A percentile compares a stretch with the other conserved stretches of the same genome.
Evolutionary conservation across 192 early-diverging fungal species (phyloP).

Genomic region (Coemansia sp.): DNA sequence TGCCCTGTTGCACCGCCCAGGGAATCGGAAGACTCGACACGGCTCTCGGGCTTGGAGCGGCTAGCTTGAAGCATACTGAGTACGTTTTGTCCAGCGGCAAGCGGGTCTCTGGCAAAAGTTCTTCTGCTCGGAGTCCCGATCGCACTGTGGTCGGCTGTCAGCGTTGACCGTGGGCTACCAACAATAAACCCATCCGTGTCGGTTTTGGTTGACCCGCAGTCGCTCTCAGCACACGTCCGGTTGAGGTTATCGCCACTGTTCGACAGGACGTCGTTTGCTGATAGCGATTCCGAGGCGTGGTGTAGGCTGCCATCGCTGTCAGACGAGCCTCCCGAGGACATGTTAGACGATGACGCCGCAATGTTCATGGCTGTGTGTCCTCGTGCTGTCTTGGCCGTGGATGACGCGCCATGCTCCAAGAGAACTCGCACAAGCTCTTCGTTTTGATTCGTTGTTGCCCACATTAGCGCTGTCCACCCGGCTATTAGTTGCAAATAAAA

Average conservation of each 20-base stretch:
- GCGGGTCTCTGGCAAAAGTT: constrained; percentile 25
- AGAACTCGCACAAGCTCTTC: constrained; percentile 71
- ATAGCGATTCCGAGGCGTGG: constrained; percentile 28
- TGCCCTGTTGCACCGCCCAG: neutral
- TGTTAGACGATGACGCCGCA: constrained; percentile 49
- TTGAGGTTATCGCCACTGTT: constrained; percentile 16
- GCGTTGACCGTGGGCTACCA: constrained; percentile 38
- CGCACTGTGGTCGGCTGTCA: constrained; percentile 28
- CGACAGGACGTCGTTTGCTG: constrained; percentile 14
- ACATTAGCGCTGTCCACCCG: constrained; percentile 90
- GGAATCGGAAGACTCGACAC: constrained; percentile 5
- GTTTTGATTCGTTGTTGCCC: constrained; percentile 86
- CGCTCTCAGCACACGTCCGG: constrained; percentile 9
- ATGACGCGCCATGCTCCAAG: constrained; percentile 77
- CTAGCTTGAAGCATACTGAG: constrained; percentile 56
- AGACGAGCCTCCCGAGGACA: constrained; percentile 36
- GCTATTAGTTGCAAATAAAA: constrained; percentile 35
- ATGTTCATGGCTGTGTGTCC: constrained; percentile 79
- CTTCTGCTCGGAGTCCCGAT: constrained; percentile 31
- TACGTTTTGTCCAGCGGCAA: constrained; percentile 49
- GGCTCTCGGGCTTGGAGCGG: constrained; percentile 18
- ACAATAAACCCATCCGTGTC: constrained; percentile 23
- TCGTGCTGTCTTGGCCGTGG: constrained; percentile 65
- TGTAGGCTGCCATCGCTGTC: constrained; percentile 24
- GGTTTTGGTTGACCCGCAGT: constrained; percentile 18